Evolutionary conservation across 495 filamentous ascomycete genomes (phyloP).

Genomic region (Mytilinidion resinicola): DNA sequence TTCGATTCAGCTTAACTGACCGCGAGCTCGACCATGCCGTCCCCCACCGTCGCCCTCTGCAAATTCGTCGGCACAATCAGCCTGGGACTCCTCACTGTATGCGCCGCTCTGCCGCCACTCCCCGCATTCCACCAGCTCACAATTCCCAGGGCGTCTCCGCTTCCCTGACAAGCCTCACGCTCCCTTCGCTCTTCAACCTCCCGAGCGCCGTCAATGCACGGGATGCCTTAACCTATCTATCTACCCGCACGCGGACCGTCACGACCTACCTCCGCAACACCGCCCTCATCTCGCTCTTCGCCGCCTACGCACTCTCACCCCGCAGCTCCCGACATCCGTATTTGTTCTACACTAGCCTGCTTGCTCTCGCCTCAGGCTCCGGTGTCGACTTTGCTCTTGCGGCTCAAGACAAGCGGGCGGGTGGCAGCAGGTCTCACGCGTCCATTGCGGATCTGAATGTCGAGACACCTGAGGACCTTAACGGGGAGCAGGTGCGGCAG

Average conservation of each 20-base stretch:
- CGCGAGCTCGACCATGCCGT: slow-evolving; percentile 51
- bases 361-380: slow-evolving; percentile 41
- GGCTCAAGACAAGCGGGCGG: slow-evolving; percentile 33
- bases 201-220: slow-evolving; percentile 62
- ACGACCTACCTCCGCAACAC: slow-evolving; percentile 52
- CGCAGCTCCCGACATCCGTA: slow-evolving; percentile 70
- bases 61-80: slow-evolving; percentile 89
- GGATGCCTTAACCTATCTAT: slow-evolving; percentile 58
- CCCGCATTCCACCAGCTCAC: slow-evolving; percentile 6
- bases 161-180: slow-evolving; percentile 61
- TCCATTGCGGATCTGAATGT: slow-evolving; percentile 14
- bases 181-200: slow-evolving; percentile 71
- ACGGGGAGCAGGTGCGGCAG: slow-evolving; percentile 72
- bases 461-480: slow-evolving; percentile 42
- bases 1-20: background rate
- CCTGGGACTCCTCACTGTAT: slow-evolving; percentile 78
- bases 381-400: slow-evolving; percentile 25
- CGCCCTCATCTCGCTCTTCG: slow-evolving; percentile 56
- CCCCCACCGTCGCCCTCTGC: slow-evolving; percentile 60
- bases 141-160: slow-evolving; percentile 72
- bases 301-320: slow-evolving; percentile 69
- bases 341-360: slow-evolving; percentile 66
- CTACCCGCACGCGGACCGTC: slow-evolving; percentile 52
- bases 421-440: slow-evolving; percentile 33
- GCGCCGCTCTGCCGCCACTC: slow-evolving; percentile 27